Evolutionary conservation across 1,284 basidiomycete species (phyloP), one percentile per base, ranked within the genome.

Genomic region (Cutaneotrichosporon arboriforme): DNA sequence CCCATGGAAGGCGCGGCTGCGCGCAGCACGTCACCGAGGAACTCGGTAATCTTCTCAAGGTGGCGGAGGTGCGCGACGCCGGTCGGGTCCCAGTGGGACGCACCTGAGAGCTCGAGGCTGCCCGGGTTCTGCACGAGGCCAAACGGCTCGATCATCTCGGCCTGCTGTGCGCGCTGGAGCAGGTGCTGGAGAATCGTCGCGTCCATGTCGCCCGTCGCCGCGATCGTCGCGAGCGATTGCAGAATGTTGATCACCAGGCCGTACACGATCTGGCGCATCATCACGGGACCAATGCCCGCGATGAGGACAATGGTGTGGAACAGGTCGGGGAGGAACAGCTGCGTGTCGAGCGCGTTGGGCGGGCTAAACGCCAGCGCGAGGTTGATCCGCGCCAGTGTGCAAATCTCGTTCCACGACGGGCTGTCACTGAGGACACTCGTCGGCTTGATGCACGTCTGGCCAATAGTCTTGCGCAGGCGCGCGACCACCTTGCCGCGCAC

Each of bases 301-400:
- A 88, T 78, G 17, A 91, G 78, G 2, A 84, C 84, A 51, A 89
- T 82, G 33, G 88, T 77, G 70, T 93, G 87, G 42, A 85, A 78
- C 35, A 88, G 79, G 68, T 94, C 90, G 0, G 90, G 87, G 4
- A 91, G 80, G 68, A 85, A 90, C 23, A 91, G 77, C 63, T 88
- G 86, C 48, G 83, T 83, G 59, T 85, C 83, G 17, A 80, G 77
- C 2, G 81, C 76, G 33, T 84, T 80, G 42, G 80, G 81, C 0
- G 82, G 80, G 46, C 84, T 82, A 62, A 88, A 85, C 39, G 84
- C 82, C 17, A 88, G 81, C 8, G 85, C 80, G 15, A 88, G 79
- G 42, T 82, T 79, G 34, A 93, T 80, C 14, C 88, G 83, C 34
- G 87, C 79, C 33, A 92, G 77, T 1, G 85, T 85, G 3, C 86